A percentile compares a stretch with the other conserved stretches of the same genome.
Conservation (phyloP, 1,284 basidiomycete species). For the Boletus sp. region DNA sequence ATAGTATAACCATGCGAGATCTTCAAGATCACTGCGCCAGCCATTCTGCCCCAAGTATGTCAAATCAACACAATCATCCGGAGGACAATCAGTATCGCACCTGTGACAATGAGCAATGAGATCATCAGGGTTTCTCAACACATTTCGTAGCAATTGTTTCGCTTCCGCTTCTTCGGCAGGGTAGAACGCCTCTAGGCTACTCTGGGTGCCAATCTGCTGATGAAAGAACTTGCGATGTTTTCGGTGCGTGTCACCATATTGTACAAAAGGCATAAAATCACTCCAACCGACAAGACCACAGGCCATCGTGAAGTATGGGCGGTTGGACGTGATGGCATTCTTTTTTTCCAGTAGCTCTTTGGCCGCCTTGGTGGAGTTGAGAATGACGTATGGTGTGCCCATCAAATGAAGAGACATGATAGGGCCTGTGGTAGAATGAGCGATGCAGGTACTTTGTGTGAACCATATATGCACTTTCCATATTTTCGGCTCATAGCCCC, state of each 20-base stretch:
- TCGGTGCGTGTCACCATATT: constrained; percentile 22
- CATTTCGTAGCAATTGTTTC: constrained; percentile 16
- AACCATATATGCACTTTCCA: constrained; percentile 37
- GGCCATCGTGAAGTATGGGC: constrained; percentile 20
- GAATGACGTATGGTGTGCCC: constrained; percentile 11
- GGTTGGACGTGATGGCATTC: constrained; percentile 19
- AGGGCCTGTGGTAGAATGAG: constrained; percentile 26
- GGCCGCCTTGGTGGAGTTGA: constrained; percentile 14
- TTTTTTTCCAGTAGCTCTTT: constrained; percentile 26
- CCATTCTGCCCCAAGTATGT: neutral
- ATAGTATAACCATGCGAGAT: constrained; percentile 24
- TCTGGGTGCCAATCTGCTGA: constrained; percentile 1
- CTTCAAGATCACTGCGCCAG: constrained; percentile 11
- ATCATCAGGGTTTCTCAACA: constrained; percentile 13
- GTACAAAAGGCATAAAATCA: constrained; percentile 16
- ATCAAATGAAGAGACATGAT: constrained; percentile 1
- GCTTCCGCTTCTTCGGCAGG: constrained; percentile 16
- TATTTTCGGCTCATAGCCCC: constrained; percentile 43
- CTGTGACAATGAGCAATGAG: constrained; percentile 4
- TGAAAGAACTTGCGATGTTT: constrained; percentile 3
- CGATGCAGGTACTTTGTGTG: constrained; percentile 28
- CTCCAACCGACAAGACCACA: constrained; percentile 29
- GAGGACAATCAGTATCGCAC: constrained; percentile 10
- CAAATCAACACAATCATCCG: neutral
- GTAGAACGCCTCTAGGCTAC: constrained; percentile 9